phyloP scores from a whole-genome alignment of 202 grass and related monocot genomes.

The Musa balbisiana region DNA sequence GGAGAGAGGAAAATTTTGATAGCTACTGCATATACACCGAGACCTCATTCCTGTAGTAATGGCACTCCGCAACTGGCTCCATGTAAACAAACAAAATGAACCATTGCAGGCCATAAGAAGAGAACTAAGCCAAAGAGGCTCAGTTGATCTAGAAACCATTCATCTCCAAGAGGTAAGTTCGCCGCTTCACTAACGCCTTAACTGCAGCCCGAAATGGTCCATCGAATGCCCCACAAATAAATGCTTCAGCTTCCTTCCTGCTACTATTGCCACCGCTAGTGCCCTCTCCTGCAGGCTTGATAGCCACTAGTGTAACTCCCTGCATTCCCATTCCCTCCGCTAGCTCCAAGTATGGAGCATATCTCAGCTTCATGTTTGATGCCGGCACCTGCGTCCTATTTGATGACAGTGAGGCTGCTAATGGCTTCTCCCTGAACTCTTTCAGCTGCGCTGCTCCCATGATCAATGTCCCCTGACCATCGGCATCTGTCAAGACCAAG shows the following conservation, averaged over 20 bases:
- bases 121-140: constrained; percentile 1
- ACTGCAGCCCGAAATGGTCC: constrained; percentile 70
- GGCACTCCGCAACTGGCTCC: neutral
- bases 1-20: constrained; percentile 16
- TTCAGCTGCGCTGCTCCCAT: constrained; percentile 66
- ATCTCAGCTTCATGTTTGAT: constrained; percentile 96
- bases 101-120: neutral
- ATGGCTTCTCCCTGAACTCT: constrained; percentile 84
- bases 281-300: constrained; percentile 75
- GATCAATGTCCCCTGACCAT: constrained; percentile 68
- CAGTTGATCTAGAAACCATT: constrained; percentile 60
- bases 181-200: constrained; percentile 56
- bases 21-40: constrained; percentile 15
- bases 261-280: constrained; percentile 27
- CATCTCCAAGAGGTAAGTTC: constrained; percentile 96
- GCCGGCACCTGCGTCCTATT: constrained; percentile 92
- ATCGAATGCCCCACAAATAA: constrained; percentile 60
- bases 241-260: constrained; percentile 63
- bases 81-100: neutral
- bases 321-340: constrained; percentile 69
- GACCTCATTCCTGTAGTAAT: constrained; percentile 16
- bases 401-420: constrained; percentile 50
- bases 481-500: constrained; percentile 74
- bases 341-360: constrained; percentile 76
- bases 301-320: constrained; percentile 77